Percentiles rank a stretch among this genome's conserved stretches.
phyloP scores from a whole-genome alignment of 106 monocot species.

The Acanthochlamys bracteata region DNA sequence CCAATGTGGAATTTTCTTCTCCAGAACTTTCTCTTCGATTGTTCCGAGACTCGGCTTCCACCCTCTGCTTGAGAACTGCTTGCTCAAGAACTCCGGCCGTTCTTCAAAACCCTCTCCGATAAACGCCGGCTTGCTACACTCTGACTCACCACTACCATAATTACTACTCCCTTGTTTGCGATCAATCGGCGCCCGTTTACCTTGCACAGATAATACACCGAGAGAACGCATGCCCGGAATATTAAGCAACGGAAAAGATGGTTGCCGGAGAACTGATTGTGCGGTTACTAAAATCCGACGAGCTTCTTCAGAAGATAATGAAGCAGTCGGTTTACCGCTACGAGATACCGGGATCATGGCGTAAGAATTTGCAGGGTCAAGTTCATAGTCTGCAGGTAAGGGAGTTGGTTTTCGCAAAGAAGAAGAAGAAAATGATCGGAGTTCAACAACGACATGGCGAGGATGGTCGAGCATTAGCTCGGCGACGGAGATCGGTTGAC shows the following conservation, averaged over 20 bases:
- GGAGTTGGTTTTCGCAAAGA: constrained; percentile 12
- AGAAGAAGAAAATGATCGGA: constrained; percentile 3
- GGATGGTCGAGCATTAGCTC: constrained; percentile 88
- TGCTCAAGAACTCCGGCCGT: constrained; percentile 21
- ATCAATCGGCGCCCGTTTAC: no score
- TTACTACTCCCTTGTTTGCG: no score
- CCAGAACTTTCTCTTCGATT: constrained; percentile 28
- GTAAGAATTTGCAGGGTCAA: constrained; percentile 25
- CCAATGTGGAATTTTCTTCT: constrained; percentile 50
- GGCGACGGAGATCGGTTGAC: constrained; percentile 24
- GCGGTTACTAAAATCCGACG: neutral
- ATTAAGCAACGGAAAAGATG: no score
- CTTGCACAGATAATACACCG: no score
- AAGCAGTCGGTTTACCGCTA: constrained; percentile 12
- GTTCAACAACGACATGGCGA: constrained; percentile 38
- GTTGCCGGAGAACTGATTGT: no score
- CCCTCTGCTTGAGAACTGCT: constrained; percentile 43
- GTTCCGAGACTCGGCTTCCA: constrained; percentile 55
- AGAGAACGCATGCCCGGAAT: no score
- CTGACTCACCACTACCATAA: no score
- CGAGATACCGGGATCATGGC: constrained; percentile 30
- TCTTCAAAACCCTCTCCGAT: constrained; percentile 16
- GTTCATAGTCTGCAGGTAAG: constrained; percentile 31
- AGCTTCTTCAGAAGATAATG: neutral
- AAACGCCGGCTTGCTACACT: neutral